A percentile compares a stretch with the other conserved stretches of the same genome.
These are phyloP conservation scores for Cystofilobasidium capitatum DNA, from an alignment of 768 basidiomycete genomes.

Conservation along the genomic window DNA sequence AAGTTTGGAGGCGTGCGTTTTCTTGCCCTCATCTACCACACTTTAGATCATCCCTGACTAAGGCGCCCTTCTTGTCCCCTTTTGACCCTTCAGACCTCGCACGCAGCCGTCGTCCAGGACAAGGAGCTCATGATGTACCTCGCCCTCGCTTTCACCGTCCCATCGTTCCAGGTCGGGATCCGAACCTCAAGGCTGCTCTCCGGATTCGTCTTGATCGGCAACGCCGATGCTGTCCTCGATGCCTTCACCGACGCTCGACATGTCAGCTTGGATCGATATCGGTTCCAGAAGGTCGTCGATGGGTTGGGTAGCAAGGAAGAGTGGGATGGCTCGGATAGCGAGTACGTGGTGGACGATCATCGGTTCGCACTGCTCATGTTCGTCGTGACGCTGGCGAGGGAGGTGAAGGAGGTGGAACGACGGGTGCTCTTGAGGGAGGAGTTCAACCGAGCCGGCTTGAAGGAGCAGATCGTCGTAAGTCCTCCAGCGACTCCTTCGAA, in stretches of 20 bases:
- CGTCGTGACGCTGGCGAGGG: slow-evolving; percentile 67
- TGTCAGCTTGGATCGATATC: slow-evolving; percentile 59
- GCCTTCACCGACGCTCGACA: slow-evolving; percentile 73
- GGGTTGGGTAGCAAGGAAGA: neutral
- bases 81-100: slow-evolving; percentile 51
- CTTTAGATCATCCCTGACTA: neutral
- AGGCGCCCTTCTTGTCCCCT: slow-evolving; percentile 10
- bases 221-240: slow-evolving; percentile 50
- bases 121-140: neutral
- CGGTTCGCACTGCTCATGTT: slow-evolving; percentile 65
- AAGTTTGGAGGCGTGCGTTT: slow-evolving; percentile 49
- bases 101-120: slow-evolving; percentile 51
- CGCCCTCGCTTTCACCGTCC: slow-evolving; percentile 52
- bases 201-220: neutral
- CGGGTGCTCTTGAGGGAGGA: slow-evolving; percentile 72
- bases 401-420: slow-evolving; percentile 66
- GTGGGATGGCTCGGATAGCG: neutral
- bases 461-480: slow-evolving; percentile 73
- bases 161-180: slow-evolving; percentile 41
- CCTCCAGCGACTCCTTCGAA: neutral
- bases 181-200: neutral
- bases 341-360: slow-evolving; percentile 46
- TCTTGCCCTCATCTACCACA: neutral
- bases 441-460: slow-evolving; percentile 66
- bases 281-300: slow-evolving; percentile 65